Evolutionary conservation across 1,284 basidiomycete species (phyloP).

Genomic region (Leccinum solheimii): DNA sequence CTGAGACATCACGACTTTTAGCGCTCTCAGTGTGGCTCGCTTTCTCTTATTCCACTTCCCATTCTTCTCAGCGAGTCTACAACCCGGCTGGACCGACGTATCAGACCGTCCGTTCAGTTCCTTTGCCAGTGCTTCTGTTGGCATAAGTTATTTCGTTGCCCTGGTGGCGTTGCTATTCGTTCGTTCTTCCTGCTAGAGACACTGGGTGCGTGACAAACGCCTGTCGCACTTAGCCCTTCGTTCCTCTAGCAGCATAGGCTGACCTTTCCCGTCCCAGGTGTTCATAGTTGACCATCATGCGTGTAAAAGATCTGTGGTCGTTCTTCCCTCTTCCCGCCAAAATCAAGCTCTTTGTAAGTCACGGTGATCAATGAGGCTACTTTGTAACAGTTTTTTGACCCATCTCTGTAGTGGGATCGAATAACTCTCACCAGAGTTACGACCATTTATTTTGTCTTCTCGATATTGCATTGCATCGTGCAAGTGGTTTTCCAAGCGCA

Average conservation of each 20-base stretch:
- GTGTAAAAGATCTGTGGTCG: conserved; percentile 44
- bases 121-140: conserved; percentile 5
- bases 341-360: conserved; percentile 55
- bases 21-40: conserved; percentile 3
- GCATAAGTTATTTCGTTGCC: conserved; percentile 33
- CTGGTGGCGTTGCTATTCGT: conserved; percentile 46
- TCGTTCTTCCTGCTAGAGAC: conserved; percentile 24
- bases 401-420: conserved; percentile 58
- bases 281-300: conserved; percentile 38
- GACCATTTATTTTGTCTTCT: conserved; percentile 65
- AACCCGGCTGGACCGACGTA: conserved; percentile 54
- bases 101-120: conserved; percentile 23
- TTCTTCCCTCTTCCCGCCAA: conserved; percentile 44
- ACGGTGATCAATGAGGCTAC: background rate
- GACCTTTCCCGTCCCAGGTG: background rate
- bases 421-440: conserved; percentile 69
- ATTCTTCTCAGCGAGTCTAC: conserved; percentile 29
- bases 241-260: background rate
- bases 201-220: conserved; percentile 5
- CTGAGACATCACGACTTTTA: background rate
- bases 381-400: background rate
- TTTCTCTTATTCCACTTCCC: conserved; percentile 20
- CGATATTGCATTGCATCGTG: conserved; percentile 62
- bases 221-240: background rate
- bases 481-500: conserved; percentile 69